Base-by-base conservation (phyloP, 164 flowering plant genomes). In the Cinnamomum chago region DNA sequence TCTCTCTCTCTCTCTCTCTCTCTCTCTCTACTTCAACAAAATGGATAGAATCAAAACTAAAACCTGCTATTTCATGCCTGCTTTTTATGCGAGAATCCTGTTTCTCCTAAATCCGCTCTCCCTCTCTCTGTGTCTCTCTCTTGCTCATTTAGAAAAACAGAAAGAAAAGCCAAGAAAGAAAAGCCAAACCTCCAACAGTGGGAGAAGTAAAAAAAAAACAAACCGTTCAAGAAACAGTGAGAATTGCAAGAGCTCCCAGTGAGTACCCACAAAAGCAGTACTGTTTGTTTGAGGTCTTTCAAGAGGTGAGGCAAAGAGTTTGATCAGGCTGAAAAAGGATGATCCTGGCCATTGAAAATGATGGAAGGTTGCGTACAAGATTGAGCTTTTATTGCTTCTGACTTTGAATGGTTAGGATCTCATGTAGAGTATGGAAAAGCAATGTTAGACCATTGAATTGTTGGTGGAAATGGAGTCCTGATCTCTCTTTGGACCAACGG, bases 31-130 rank as follows among this genome's bases (percentile, higher is more conserved):
- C 68, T 15, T 12, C 12, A 66, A 66, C 35, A 27, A 33, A 66
- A 66, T 15, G 60, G 60, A 55, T 55, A 55, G 6, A 14, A 15
- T 73, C 74, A 72, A 74, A 69, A 69, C 65, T n/a, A 15, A 70
- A 67, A 66, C 30, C 33, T 27, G 72, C 62, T n/a, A 33, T 25
- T 22, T 70, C 17, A 68, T 33, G 30, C 33, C 77, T 58, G 17
- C 69, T 47, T 67, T 67, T 67, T 22, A 40, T n/a, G 68, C 68
- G 27, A n/a, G 62, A 58, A 72, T 72, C n/a, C 68, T 47, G 66
- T 67, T 65, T 74, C 40, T 62, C 70, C 70, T 65, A 25, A 74
- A 76, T 75, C 28, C 67, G 67, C 35, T 60, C 72, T 40, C 68
- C 28, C 62, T 67, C 33, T 58, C 72, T 60, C 68, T 24, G 0